phyloP scores from a whole-genome alignment of 164 flowering plant genomes.

The Chimonanthus salicifolius region DNA sequence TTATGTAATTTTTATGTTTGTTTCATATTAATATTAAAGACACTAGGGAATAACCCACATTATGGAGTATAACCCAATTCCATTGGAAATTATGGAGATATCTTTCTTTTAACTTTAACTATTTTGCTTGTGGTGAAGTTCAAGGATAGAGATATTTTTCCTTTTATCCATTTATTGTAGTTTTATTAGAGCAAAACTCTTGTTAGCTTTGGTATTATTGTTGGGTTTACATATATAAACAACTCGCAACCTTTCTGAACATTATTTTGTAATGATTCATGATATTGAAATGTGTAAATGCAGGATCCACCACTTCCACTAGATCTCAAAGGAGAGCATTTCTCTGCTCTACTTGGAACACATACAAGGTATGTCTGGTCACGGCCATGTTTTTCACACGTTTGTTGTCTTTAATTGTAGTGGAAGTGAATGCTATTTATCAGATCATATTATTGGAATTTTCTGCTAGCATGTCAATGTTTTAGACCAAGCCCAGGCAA shows the following conservation, averaged over 20 bases:
- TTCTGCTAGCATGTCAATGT: too few species aligned
- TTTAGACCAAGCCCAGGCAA: too few species aligned
- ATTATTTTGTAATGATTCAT: background rate
- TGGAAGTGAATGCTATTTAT: too few species aligned
- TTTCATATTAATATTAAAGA: too few species aligned
- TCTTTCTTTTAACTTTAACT: too few species aligned
- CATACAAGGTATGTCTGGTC: conserved; percentile 58
- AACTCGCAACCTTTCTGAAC: background rate
- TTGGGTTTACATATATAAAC: background rate
- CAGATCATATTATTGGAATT: too few species aligned
- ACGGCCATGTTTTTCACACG: background rate
- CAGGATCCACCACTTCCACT: conserved; percentile 87
- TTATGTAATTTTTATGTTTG: background rate
- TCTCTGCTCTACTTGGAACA: conserved; percentile 80
- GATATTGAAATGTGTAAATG: conserved; percentile 11
- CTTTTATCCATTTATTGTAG: background rate
- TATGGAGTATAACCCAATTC: background rate
- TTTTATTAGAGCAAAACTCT: background rate
- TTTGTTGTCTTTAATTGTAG: background rate
- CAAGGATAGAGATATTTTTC: background rate
- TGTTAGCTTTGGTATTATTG: background rate
- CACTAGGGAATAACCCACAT: background rate
- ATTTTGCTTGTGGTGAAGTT: background rate
- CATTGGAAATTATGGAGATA: background rate
- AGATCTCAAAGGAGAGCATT: conserved; percentile 75